phyloP scores from a whole-genome alignment of 495 filamentous ascomycete species.

The Letharia columbiana region DNA sequence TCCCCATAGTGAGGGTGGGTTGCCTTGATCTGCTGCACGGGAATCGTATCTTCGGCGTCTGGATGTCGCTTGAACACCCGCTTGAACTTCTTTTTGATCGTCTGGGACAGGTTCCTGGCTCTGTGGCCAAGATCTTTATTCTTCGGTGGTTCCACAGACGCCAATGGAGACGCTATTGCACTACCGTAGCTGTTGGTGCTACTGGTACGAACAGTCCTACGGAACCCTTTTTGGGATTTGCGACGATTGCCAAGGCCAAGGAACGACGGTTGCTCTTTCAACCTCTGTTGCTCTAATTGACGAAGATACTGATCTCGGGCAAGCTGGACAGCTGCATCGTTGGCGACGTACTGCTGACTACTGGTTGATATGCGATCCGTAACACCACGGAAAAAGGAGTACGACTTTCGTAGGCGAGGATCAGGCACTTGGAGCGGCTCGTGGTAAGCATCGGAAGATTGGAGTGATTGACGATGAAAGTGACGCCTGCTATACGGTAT shows the following conservation, averaged over 20 bases:
- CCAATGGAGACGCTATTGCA: conserved; percentile 25
- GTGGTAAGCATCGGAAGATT: conserved; percentile 13
- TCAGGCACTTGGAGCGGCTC: conserved; percentile 21
- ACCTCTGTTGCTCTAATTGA: conserved; percentile 28
- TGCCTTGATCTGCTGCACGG: conserved; percentile 44
- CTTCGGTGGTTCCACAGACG: conserved; percentile 21
- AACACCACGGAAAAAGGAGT: conserved; percentile 52
- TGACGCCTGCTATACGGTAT: conserved; percentile 12
- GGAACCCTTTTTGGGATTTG: conserved; percentile 45
- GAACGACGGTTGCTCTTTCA: conserved; percentile 39
- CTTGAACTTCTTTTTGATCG: conserved; percentile 53
- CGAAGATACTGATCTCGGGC: conserved; percentile 42
- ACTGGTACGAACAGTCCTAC: conserved; percentile 51
- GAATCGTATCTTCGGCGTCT: conserved; percentile 33
- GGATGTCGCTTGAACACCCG: conserved; percentile 48
- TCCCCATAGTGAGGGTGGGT: conserved; percentile 38
- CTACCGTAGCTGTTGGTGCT: conserved; percentile 34
- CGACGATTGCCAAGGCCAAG: conserved; percentile 38
- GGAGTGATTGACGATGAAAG: conserved; percentile 16
- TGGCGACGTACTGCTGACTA: conserved; percentile 31
- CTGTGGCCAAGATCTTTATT: conserved; percentile 38
- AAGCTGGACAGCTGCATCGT: conserved; percentile 42
- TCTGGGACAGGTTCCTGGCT: conserved; percentile 52
- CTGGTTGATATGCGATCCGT: conserved; percentile 22
- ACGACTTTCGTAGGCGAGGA: conserved; percentile 44